Base-by-base conservation (phyloP, 2,329 filamentous ascomycete genomes). In the Penicillium sp. region DNA sequence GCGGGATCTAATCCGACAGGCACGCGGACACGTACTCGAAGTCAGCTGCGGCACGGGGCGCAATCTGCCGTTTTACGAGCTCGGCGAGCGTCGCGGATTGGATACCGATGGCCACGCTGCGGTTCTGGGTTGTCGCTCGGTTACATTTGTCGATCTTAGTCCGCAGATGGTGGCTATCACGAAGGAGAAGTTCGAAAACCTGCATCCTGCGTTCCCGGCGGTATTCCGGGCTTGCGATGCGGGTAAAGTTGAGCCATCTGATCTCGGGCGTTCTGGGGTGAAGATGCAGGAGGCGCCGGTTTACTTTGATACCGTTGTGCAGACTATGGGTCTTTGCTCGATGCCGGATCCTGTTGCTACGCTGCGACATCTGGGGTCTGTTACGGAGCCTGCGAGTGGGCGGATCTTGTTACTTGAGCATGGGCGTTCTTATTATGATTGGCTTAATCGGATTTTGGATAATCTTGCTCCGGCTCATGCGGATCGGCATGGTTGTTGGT, bases 321-420 rank as follows among this genome's bases (percentile, higher is more conserved):
- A 80, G 62, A 80, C 78, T 2, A 80, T 80, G 77, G 78, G 78
- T 3, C 60, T 80, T 6, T 80, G 79, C 62, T 80, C 77, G 45
- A 77, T 75, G 61, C 67, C 73, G 15, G 70, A 75, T 54, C 77
- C 76, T 16, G 72, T 71, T 27, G 68, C 63, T 2, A 69, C 75
- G n/a, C 62, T 79, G n/a, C 65, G 62, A 10, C 75, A 77, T 66
- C 56, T 77, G 32, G 74, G 68, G 8, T 63, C 63, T 34, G 67
- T 78, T 57, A 71, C 71, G 15, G 72, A 77, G 58, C 73, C 72
- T 40, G 56, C 65, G 39, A 61, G 62, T 27, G 78, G 78, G 3
- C 68, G 66, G 39, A 78, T 81, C 35, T 60, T 80, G 51, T 68
- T 81, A 40, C 64, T 81, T 8, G 79, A 81, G 60, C 79, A 81